Conservation (phyloP, 108 stramenopile species). For the Nitzschia sp. region DNA sequence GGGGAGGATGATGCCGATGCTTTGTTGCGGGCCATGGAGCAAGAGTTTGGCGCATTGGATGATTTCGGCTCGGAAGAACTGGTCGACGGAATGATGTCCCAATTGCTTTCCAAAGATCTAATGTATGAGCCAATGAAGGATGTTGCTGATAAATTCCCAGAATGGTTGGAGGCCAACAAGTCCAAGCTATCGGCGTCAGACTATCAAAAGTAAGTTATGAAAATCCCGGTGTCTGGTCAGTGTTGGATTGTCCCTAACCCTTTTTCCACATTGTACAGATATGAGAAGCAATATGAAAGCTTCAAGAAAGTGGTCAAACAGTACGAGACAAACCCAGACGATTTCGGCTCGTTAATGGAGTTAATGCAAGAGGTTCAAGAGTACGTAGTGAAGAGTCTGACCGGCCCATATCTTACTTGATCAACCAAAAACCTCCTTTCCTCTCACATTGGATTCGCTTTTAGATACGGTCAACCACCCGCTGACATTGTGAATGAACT, state of each 20-base stretch:
- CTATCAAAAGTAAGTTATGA: constrained; percentile 36
- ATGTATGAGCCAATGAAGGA: constrained; percentile 97
- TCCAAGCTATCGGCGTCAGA: constrained; percentile 47
- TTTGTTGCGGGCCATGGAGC: not conserved
- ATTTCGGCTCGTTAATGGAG: constrained; percentile 81
- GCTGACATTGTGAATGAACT: constrained; percentile 92
- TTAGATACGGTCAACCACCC: constrained; percentile 91
- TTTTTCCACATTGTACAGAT: constrained; percentile 25
- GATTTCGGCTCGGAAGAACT: constrained; percentile 61
- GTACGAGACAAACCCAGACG: constrained; percentile 93
- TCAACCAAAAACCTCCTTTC: not conserved
- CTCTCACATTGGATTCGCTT: not conserved
- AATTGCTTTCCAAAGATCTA: constrained; percentile 83
- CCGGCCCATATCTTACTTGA: not conserved
- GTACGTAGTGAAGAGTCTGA: constrained; percentile 25
- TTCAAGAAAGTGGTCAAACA: constrained; percentile 86
- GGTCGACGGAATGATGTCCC: constrained; percentile 92
- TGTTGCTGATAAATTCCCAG: constrained; percentile 85
- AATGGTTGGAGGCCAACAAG: constrained; percentile 84
- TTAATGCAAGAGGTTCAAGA: constrained; percentile 92
- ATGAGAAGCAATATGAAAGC: constrained; percentile 83
- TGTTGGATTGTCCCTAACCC: not conserved
- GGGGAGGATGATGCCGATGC: constrained; percentile 9
- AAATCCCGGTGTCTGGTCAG: not conserved
- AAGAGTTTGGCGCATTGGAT: not conserved